These are phyloP conservation scores for Stylosanthes scabra DNA, from an alignment of 331 rosid species.

Conservation along the genomic window DNA sequence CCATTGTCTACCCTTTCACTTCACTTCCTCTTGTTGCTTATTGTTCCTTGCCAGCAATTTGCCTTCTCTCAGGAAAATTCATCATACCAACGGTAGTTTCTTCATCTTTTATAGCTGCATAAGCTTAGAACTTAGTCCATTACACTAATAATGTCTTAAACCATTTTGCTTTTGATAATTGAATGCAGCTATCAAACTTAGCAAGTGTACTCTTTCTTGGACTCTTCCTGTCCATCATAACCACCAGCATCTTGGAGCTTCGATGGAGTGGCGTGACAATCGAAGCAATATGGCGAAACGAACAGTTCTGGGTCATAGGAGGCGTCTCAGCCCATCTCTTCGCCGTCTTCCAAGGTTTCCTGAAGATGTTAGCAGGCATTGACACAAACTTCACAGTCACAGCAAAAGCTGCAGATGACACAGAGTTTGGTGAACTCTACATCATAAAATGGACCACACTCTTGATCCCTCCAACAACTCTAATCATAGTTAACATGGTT, in stretches of 20 bases:
- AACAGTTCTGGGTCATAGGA: conserved; percentile 98
- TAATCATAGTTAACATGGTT: conserved; percentile 78
- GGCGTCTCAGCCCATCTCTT: conserved; percentile 98
- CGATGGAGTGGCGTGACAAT: conserved; percentile 95
- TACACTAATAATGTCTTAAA: conserved; percentile 11
- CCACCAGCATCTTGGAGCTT: conserved; percentile 81
- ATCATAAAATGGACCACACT: conserved; percentile 96
- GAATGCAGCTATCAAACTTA: conserved; percentile 87
- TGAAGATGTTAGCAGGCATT: conserved; percentile 88
- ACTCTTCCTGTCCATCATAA: conserved; percentile 87
- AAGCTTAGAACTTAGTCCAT: conserved; percentile 7
- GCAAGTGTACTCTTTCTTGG: conserved; percentile 94
- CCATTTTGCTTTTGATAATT: conserved; percentile 17
- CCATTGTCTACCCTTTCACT: conserved; percentile 96
- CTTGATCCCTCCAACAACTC: conserved; percentile 90
- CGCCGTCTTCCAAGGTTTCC: conserved; percentile 95
- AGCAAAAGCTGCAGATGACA: conserved; percentile 79
- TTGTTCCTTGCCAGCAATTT: conserved; percentile 92
- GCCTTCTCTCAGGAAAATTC: conserved; percentile 95
- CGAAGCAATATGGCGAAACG: conserved; percentile 89
- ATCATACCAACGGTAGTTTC: conserved; percentile 93
- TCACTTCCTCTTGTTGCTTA: conserved; percentile 95
- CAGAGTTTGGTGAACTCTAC: conserved; percentile 93
- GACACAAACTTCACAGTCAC: conserved; percentile 98
- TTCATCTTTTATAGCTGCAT: conserved; percentile 27